Evolutionary conservation across 1,139 yeast species (phyloP).

Genomic region (Lodderomyces pseudojiufengensis): DNA sequence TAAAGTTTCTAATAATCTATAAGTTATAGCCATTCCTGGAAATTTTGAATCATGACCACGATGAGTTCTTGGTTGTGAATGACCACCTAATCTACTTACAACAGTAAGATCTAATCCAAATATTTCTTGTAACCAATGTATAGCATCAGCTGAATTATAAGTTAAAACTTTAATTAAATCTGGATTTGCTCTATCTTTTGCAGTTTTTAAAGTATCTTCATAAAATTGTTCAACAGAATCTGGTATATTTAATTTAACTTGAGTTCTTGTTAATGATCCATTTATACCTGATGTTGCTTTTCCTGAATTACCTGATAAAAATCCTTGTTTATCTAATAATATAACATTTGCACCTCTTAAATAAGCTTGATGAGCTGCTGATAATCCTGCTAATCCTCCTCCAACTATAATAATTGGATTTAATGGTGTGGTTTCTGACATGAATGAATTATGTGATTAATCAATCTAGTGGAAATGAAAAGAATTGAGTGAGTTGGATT

Average conservation of each 20-base stretch:
- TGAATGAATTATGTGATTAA: background rate
- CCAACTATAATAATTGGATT: conserved; percentile 65
- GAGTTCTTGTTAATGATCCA: conserved; percentile 67
- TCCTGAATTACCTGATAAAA: conserved; percentile 74
- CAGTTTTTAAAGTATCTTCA: conserved; percentile 64
- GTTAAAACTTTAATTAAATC: conserved; percentile 50
- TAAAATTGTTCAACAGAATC: conserved; percentile 62
- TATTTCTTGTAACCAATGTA: conserved; percentile 67
- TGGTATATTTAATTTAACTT: conserved; percentile 42
- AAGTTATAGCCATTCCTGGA: conserved; percentile 78
- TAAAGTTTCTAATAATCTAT: conserved; percentile 52
- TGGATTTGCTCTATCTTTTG: conserved; percentile 58
- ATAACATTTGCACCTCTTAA: conserved; percentile 55
- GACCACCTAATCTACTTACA: conserved; percentile 72
- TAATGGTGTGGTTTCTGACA: conserved; percentile 20
- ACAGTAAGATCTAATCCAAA: conserved; percentile 60
- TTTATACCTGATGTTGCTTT: conserved; percentile 83
- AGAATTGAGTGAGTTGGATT: no score
- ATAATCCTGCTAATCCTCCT: conserved; percentile 75
- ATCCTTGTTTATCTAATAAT: conserved; percentile 59
- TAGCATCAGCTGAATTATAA: conserved; percentile 55
- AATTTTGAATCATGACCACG: conserved; percentile 62
- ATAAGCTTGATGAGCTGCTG: conserved; percentile 69
- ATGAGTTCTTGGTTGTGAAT: conserved; percentile 70
- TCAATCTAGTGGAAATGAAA: no score